These are phyloP conservation scores for Massariosphaeria phaeospora DNA, from an alignment of 495 filamentous ascomycete species.

Conservation along the genomic window DNA sequence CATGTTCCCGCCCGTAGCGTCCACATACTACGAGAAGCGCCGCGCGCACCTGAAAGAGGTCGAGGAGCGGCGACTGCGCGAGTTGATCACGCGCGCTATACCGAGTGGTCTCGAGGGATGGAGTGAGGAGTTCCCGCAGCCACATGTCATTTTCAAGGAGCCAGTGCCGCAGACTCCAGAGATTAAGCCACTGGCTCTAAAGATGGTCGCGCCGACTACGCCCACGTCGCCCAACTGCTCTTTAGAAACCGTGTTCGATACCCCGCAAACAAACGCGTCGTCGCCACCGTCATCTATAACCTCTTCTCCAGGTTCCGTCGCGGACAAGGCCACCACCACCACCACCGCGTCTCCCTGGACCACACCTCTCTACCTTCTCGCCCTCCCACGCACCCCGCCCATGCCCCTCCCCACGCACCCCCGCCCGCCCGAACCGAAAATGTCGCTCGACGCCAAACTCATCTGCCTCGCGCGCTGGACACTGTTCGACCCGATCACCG, in stretches of 20 bases:
- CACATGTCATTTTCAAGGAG: constrained; percentile 1
- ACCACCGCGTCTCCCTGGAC: not conserved
- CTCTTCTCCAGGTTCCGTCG: not conserved
- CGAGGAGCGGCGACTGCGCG: constrained; percentile 6
- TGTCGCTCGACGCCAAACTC: constrained; percentile 5
- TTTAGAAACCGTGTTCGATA: not conserved
- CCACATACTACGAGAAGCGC: constrained; percentile 5
- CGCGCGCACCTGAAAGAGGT: not conserved
- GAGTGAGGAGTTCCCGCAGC: not conserved
- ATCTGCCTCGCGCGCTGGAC: constrained; percentile 19
- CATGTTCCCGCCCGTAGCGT: constrained; percentile 3
- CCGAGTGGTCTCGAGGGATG: constrained; percentile 2
- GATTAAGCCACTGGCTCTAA: too few species aligned
- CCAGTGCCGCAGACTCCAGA: too few species aligned
- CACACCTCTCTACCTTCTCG: constrained; percentile 7
- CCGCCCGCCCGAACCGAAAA: not conserved
- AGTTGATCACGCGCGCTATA: not conserved
- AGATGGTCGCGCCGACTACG: not conserved
- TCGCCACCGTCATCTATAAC: not conserved
- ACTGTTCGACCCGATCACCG: not conserved
- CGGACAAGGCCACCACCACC: not conserved
- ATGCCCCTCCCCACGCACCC: not conserved
- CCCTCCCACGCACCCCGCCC: constrained; percentile 1
- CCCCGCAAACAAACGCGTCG: too few species aligned
- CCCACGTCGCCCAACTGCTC: not conserved